A percentile compares a stretch with the other conserved stretches of the same genome.
These are phyloP conservation scores for Cutaneotrichosporon curvatum DNA, from an alignment of 1,284 basidiomycete species.

Conservation along the genomic window DNA sequence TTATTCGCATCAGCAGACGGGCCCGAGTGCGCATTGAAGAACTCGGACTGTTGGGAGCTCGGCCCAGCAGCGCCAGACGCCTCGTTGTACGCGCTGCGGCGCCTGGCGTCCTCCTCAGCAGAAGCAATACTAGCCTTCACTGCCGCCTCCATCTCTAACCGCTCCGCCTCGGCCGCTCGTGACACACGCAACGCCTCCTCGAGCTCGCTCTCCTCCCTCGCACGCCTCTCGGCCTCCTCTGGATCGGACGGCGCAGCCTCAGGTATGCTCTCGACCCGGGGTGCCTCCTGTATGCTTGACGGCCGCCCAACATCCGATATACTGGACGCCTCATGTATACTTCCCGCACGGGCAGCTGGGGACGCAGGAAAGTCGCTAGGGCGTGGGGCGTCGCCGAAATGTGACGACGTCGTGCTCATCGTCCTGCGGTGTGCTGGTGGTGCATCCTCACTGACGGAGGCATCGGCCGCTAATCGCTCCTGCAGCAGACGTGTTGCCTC, in stretches of 20 bases:
- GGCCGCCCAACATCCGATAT: neutral
- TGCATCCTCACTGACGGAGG: neutral
- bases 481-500: slow-evolving; percentile 34
- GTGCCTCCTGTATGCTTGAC: neutral
- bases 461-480: slow-evolving; percentile 25
- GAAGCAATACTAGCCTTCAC: slow-evolving; percentile 33
- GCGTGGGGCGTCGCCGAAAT: slow-evolving; percentile 1
- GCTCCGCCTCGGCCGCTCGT: slow-evolving; percentile 27
- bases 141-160: slow-evolving; percentile 36
- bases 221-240: slow-evolving; percentile 21
- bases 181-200: slow-evolving; percentile 39
- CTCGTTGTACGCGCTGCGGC: slow-evolving; percentile 1
- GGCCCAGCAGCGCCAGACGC: slow-evolving; percentile 2
- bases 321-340: neutral
- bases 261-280: neutral
- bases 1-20: no score
- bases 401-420: neutral
- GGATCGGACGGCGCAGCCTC: neutral
- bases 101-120: slow-evolving; percentile 19
- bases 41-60: no score
- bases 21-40: no score
- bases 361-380: slow-evolving; percentile 8
- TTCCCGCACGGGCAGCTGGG: slow-evolving; percentile 3
- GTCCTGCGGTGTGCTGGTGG: neutral
- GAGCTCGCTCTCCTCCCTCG: slow-evolving; percentile 37